Evolutionary conservation across 139 green algal genomes (phyloP), one percentile per base, ranked within the genome.

Genomic region (Penium margaritaceum): DNA sequence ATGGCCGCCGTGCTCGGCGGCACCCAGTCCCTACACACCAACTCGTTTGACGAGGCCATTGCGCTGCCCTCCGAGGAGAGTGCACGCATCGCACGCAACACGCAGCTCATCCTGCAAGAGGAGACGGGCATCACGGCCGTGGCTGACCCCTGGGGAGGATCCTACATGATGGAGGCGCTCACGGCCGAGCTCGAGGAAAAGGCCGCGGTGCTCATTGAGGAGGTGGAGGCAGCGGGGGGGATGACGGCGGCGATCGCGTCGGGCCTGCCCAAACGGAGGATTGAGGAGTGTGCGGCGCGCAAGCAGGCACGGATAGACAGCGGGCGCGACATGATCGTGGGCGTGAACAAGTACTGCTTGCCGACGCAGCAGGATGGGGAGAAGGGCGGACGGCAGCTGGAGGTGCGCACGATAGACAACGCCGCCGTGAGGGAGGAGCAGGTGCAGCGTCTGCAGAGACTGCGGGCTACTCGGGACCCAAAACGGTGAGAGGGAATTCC

Each of bases 21-120:
- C 60, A 90, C 86, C 7, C 86, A 90, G 82, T 86, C 76, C 0
- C 84, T 90, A 9, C 86, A 90, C 73, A 90, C 86, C 63, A 90
- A 90, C 70, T 87, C 84, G 17, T 90, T 88, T 47, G 86, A 90
- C 64, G 86, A 90, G 79, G 72, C 86, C 7, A 74, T 90, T 19
- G 86, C 85, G 1, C 80, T 90, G 36, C 86, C 86, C 38, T 87
- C 86, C 5, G 86, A 90, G 34, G 81, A 79, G 64, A 82, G 61
- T 14, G 80, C 85, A 1, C 65, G 84, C 17, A 73, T 90, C 55
- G 86, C 86, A 5, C 78, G 86, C 62, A 89, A 85, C 63, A 90
- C 86, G 53, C 86, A 90, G 75, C 78, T 90, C 9, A 90, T 90
- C 44, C 74, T 90, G n/a, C 77, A 84, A 55, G 83, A 90, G 37